Conservation (phyloP, 2,329 filamentous ascomycete genomes). For the Fusarium phyllophilum region DNA sequence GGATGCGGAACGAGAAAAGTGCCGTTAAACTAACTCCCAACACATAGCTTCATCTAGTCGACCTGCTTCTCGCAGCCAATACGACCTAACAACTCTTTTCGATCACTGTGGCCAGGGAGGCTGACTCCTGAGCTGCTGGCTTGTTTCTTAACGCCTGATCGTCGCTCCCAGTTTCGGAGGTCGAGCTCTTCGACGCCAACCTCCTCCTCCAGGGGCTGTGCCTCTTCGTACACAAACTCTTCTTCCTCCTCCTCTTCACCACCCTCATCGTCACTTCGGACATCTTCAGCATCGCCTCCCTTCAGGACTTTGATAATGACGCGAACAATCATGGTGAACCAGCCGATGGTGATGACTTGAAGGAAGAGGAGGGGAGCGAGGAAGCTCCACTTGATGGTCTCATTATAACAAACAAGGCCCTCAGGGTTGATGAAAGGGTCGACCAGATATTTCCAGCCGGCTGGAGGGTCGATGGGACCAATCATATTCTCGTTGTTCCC, state of each 20-base stretch:
- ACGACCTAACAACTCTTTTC: constrained; percentile 82
- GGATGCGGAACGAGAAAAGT: constrained; percentile 26
- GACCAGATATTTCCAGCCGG: constrained; percentile 70
- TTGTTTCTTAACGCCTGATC: constrained; percentile 64
- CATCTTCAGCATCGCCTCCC: constrained; percentile 83
- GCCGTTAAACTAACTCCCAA: constrained; percentile 39
- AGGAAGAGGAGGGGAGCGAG: constrained; percentile 79
- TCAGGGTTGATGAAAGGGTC: constrained; percentile 78
- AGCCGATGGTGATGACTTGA: constrained; percentile 82
- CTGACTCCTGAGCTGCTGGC: constrained; percentile 69
- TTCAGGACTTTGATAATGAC: constrained; percentile 83
- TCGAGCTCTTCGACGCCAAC: constrained; percentile 78
- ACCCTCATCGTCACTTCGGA: constrained; percentile 81
- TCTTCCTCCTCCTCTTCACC: constrained; percentile 71
- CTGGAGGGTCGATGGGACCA: constrained; percentile 62
- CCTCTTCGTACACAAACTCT: constrained; percentile 64
- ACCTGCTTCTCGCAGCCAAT: constrained; percentile 86
- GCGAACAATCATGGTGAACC: constrained; percentile 89
- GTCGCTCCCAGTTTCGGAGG: constrained; percentile 70
- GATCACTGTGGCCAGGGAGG: constrained; percentile 76
- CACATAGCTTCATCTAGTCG: constrained; percentile 49
- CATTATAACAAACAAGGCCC: constrained; percentile 83
- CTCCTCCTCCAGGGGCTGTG: constrained; percentile 74
- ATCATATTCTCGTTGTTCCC: constrained; percentile 65
- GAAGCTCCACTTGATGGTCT: constrained; percentile 79